Evolutionary conservation across 345 rosid genomes (phyloP).

Genomic region (Linum lewisii): DNA sequence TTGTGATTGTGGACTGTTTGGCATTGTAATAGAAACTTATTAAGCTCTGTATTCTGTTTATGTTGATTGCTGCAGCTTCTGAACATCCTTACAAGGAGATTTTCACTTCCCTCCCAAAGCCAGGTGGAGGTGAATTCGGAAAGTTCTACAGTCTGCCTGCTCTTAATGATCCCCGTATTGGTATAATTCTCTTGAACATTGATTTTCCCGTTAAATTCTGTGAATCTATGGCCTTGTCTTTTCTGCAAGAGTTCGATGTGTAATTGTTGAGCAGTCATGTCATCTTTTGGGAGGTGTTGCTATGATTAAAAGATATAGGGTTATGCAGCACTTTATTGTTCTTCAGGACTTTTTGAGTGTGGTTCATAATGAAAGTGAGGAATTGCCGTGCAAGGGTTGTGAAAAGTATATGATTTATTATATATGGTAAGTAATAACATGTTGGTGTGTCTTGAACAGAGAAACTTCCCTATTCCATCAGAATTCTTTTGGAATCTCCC

Average conservation of each 20-base stretch:
- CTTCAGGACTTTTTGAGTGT: no score
- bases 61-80: conserved; percentile 47
- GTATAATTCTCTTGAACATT: conserved; percentile 25
- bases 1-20: not conserved
- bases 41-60: not conserved
- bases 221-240: no score
- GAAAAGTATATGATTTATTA: no score
- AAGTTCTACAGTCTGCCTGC: conserved; percentile 91
- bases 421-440: not conserved
- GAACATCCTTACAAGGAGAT: conserved; percentile 73
- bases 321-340: no score
- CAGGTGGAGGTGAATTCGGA: conserved; percentile 93
- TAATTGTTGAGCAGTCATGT: no score
- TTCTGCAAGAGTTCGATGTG: no score
- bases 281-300: not conserved
- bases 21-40: not conserved
- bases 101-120: conserved; percentile 81
- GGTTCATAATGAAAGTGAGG: no score
- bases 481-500: conserved; percentile 91
- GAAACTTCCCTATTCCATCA: conserved; percentile 84
- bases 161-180: conserved; percentile 89
- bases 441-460: conserved; percentile 27
- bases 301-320: no score
- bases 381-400: no score
- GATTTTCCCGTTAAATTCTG: no score